Evolutionary conservation across 805 yeast species (phyloP).

Genomic region (Cyberlindnera xylosilytica): DNA sequence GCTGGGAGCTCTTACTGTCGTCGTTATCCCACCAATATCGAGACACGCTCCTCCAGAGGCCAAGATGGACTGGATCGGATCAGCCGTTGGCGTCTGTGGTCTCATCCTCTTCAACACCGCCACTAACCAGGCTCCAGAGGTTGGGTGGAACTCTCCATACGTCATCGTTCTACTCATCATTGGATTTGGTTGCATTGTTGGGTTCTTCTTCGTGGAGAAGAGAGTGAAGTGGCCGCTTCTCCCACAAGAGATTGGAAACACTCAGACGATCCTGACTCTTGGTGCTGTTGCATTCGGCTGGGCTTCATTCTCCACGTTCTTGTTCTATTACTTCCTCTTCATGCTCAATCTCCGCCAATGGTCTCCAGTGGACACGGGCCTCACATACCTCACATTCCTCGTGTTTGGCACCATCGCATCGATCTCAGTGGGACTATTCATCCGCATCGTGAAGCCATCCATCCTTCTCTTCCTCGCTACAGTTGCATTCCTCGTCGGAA

Average conservation of each 20-base stretch:
- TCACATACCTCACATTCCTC: conserved; percentile 43
- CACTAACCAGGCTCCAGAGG: conserved; percentile 74
- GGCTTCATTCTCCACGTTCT: conserved; percentile 76
- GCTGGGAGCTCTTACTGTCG: conserved; percentile 29
- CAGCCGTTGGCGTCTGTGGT: conserved; percentile 55
- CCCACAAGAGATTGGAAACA: conserved; percentile 46
- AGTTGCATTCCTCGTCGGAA: conserved; percentile 53
- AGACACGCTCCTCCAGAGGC: conserved; percentile 20
- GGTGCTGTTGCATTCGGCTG: conserved; percentile 59
- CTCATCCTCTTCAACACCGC: conserved; percentile 62
- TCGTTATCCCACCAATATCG: conserved; percentile 33
- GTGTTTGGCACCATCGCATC: conserved; percentile 58
- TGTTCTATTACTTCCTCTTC: conserved; percentile 56
- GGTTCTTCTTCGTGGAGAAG: conserved; percentile 50
- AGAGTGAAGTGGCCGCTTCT: conserved; percentile 48
- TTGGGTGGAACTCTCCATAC: conserved; percentile 62
- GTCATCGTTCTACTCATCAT: conserved; percentile 54
- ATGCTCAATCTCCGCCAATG: conserved; percentile 46
- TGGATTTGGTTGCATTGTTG: conserved; percentile 40
- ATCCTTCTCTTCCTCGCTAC: conserved; percentile 48
- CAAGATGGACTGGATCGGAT: conserved; percentile 51
- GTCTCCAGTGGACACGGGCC: conserved; percentile 43
- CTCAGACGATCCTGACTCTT: conserved; percentile 46
- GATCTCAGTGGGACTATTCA: conserved; percentile 44
- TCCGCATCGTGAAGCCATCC: conserved; percentile 46